These are phyloP conservation scores for Candida coleopterorum DNA, from an alignment of 805 yeast genomes.

Conservation along the genomic window DNA sequence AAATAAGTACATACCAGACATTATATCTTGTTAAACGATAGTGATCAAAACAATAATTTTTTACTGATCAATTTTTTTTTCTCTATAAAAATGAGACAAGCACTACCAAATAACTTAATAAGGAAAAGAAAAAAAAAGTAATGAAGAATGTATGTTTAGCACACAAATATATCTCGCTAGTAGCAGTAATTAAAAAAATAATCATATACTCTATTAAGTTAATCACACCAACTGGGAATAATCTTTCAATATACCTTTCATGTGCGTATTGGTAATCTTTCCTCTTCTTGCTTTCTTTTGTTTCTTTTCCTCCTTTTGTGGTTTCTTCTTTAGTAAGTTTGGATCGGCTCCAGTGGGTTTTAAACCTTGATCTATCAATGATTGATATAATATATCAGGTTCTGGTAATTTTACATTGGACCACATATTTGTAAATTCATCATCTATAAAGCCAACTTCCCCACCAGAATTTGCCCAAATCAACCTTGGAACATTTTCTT, in stretches of 20 bases:
- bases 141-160: too few relatives aligned
- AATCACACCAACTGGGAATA: constrained; percentile 43
- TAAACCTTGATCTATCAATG: constrained; percentile 75
- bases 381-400: constrained; percentile 73
- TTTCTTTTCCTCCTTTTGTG: constrained; percentile 57
- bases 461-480: constrained; percentile 89
- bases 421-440: constrained; percentile 84
- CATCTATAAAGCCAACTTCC: constrained; percentile 64
- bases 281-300: constrained; percentile 91
- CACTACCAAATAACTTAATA: background rate
- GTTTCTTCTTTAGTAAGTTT: constrained; percentile 72
- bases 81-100: constrained; percentile 1
- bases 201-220: background rate
- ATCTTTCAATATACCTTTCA: constrained; percentile 93
- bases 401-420: constrained; percentile 72
- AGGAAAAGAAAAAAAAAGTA: too few relatives aligned
- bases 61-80: background rate
- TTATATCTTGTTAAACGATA: constrained; percentile 8
- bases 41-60: background rate
- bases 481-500: constrained; percentile 87
- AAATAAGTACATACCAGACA: constrained; percentile 26
- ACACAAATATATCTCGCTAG: too few relatives aligned
- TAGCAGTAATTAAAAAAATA: too few relatives aligned
- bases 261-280: constrained; percentile 91
- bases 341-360: constrained; percentile 99